Base-by-base conservation (phyloP, 2,329 filamentous ascomycete genomes). In the Lachnellula suecica region DNA sequence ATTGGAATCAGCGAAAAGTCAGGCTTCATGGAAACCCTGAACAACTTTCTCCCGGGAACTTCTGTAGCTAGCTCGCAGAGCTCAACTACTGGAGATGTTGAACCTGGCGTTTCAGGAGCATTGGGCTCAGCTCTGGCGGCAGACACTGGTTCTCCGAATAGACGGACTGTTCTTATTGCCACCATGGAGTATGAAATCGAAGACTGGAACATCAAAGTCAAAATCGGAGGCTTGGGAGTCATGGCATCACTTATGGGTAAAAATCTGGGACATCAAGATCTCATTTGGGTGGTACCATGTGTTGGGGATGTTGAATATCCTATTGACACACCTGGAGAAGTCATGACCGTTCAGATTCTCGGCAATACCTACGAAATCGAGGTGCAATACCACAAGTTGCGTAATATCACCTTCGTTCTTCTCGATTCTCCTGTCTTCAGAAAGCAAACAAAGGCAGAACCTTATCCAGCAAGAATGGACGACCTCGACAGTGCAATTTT, bases 181-280 rank as follows among this genome's bases (percentile, higher is more conserved):
- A 87, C 84, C 6, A 86, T 88, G 81, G 84, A 88, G 66, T 88
- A 88, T 68, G 83, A 87, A 56, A 87, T 88, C 54, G 81, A 84
- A 50, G 84, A 88, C 63, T 87, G 84, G 81, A 75, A 70, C 4
- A 84, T 88, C 70, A 87, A 85, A 68, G 83, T 88, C 70, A 88
- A 88, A 70, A 88, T 88, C 43, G 84, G 84, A 54, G 84, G 84
- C 54, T 73, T 88, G 4, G 84, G 84, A 66, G 84, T 87, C 55
- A 88, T 88, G 84, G 83, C 72, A 27, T 34, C 34, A 7, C 43
- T 40, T 23, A 34, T 87, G 84, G 81, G 81, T 17, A 84, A 84
- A 63, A 79, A 83, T 47, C 75, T 88, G 10, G 73, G 78, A 3
- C 82, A 87, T 58, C 79, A 86, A 60, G 79, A 87, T 63, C 72